Conservation (phyloP, 1,284 basidiomycete species). For the Ustanciosporium gigantosporum region DNA sequence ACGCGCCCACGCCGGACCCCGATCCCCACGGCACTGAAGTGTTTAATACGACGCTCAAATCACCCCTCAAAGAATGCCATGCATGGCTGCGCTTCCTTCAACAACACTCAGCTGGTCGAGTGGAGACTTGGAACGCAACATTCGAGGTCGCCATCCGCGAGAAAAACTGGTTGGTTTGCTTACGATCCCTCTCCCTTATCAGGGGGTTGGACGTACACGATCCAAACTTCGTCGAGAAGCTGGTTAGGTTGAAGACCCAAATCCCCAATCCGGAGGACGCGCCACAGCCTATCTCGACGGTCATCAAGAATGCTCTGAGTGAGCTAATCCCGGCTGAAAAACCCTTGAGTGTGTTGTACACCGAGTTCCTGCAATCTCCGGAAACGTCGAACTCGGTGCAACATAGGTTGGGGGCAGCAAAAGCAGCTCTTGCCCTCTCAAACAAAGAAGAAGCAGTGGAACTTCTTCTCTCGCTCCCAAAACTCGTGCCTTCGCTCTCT, state of each 20-base stretch:
- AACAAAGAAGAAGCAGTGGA: conserved; percentile 10
- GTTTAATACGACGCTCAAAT: conserved; percentile 11
- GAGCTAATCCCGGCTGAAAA: conserved; percentile 19
- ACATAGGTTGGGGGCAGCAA: conserved; percentile 5
- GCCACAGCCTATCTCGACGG: conserved; percentile 49
- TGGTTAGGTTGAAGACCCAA: conserved; percentile 69
- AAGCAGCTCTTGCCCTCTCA: conserved; percentile 5
- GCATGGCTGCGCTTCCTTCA: conserved; percentile 75
- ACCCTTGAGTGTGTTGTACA: conserved; percentile 71
- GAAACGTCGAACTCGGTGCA: background rate
- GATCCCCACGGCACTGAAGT: conserved; percentile 52
- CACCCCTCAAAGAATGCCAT: conserved; percentile 74
- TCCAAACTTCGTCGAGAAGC: conserved; percentile 73
- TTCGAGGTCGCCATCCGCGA: conserved; percentile 82
- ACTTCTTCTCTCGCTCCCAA: conserved; percentile 13
- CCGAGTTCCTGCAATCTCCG: conserved; percentile 57
- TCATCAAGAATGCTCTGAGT: conserved; percentile 62
- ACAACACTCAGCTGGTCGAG: conserved; percentile 62
- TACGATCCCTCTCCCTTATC: conserved; percentile 72
- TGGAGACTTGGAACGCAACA: conserved; percentile 74
- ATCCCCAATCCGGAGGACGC: conserved; percentile 23
- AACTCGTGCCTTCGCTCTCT: background rate
- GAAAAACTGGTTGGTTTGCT: conserved; percentile 77
- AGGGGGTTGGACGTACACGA: conserved; percentile 67
- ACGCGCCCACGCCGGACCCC: conserved; percentile 67